Evolutionary conservation across 768 basidiomycete genomes (phyloP).

Genomic region (Podaxis rugospora): DNA sequence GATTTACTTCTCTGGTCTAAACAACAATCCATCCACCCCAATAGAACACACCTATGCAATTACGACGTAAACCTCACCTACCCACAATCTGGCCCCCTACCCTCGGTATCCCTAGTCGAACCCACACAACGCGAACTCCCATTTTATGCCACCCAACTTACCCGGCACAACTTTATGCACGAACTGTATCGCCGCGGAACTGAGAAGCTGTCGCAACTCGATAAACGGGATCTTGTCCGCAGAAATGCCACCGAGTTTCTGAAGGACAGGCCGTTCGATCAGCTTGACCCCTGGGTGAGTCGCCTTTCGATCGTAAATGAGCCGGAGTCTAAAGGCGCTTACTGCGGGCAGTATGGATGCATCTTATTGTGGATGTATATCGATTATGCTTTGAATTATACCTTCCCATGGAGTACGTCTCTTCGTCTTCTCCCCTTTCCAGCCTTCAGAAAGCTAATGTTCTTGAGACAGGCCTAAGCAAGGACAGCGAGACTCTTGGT

Average conservation of each 20-base stretch:
- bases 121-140: slow-evolving; percentile 33
- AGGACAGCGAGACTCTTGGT: slow-evolving; percentile 25
- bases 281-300: slow-evolving; percentile 51
- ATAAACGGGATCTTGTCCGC: slow-evolving; percentile 20
- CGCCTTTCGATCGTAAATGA: not conserved
- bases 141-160: slow-evolving; percentile 21
- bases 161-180: slow-evolving; percentile 15
- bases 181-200: slow-evolving; percentile 17
- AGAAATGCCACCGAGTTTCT: slow-evolving; percentile 20
- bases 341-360: slow-evolving; percentile 50
- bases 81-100: slow-evolving; percentile 54
- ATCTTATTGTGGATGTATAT: slow-evolving; percentile 58
- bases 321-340: not conserved
- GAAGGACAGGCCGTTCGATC: slow-evolving; percentile 52
- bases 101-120: slow-evolving; percentile 31
- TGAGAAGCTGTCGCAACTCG: slow-evolving; percentile 13
- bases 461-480: slow-evolving; percentile 19
- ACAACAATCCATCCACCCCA: not conserved
- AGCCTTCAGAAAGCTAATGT: not conserved
- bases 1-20: not conserved
- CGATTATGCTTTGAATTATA: slow-evolving; percentile 71
- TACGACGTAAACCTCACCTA: slow-evolving; percentile 67
- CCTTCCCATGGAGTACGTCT: slow-evolving; percentile 55
- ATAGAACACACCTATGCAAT: slow-evolving; percentile 58
- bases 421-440: not conserved